These are phyloP conservation scores for Nakazawaea anatomiae DNA, from an alignment of 805 yeast genomes.

Conservation along the genomic window DNA sequence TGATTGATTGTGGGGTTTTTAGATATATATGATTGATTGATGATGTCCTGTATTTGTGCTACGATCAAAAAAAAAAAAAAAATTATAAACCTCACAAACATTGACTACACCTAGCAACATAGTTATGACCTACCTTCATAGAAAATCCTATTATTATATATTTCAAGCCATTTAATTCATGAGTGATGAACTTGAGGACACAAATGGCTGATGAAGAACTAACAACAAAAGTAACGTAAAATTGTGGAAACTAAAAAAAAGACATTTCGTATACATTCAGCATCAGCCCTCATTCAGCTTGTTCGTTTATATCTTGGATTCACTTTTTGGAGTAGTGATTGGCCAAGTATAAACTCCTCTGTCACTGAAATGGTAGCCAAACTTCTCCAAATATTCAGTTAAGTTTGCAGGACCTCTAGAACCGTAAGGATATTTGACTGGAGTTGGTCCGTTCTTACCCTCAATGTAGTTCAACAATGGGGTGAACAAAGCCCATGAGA, in stretches of 20 bases:
- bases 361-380: constrained; percentile 68
- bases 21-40: too few relatives aligned
- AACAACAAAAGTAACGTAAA: too few relatives aligned
- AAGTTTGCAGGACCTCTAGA: constrained; percentile 80
- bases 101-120: too few relatives aligned
- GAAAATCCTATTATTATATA: too few relatives aligned
- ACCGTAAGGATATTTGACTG: constrained; percentile 77
- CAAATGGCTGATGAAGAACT: too few relatives aligned
- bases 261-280: background rate
- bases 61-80: too few relatives aligned
- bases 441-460: constrained; percentile 59
- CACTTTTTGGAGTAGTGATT: constrained; percentile 47
- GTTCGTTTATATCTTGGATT: background rate
- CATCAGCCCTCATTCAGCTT: background rate
- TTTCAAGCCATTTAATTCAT: too few relatives aligned
- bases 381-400: constrained; percentile 52
- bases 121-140: too few relatives aligned
- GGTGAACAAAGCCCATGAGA: constrained; percentile 89
- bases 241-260: too few relatives aligned
- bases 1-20: background rate
- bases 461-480: constrained; percentile 83
- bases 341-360: constrained; percentile 87
- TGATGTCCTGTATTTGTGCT: too few relatives aligned
- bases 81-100: too few relatives aligned
- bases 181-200: too few relatives aligned